phyloP scores from a whole-genome alignment of 1,139 yeast species.

The Pichiaceae sp. region DNA sequence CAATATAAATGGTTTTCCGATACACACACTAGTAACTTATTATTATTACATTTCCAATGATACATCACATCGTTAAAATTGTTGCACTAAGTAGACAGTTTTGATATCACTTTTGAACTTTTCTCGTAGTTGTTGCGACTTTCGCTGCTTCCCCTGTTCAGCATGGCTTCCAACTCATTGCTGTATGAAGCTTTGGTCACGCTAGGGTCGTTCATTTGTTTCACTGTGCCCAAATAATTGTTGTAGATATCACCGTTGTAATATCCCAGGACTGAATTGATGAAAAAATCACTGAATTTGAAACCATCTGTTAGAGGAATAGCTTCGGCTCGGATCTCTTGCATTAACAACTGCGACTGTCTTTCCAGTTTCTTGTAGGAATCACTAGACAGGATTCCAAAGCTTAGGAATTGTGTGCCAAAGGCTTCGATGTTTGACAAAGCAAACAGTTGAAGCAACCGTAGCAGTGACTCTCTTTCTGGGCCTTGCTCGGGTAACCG shows the following conservation, averaged over 20 bases:
- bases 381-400: constrained; percentile 42
- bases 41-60: too few species aligned
- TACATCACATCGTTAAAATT: not conserved
- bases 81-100: constrained; percentile 5
- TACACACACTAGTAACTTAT: not conserved
- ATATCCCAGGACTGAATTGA: constrained; percentile 80
- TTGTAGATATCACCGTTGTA: constrained; percentile 83
- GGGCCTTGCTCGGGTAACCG: constrained; percentile 3
- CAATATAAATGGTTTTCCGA: not conserved
- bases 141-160: constrained; percentile 41
- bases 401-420: constrained; percentile 69
- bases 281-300: constrained; percentile 74
- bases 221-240: constrained; percentile 54
- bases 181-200: constrained; percentile 57
- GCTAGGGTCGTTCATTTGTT: constrained; percentile 43
- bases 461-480: constrained; percentile 22
- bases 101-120: constrained; percentile 32
- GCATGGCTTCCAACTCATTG: constrained; percentile 38
- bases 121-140: constrained; percentile 43
- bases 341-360: constrained; percentile 35
- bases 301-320: constrained; percentile 86
- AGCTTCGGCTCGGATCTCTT: constrained; percentile 56
- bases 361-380: constrained; percentile 27
- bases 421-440: constrained; percentile 67
- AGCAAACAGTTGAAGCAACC: constrained; percentile 55